Percentiles rank a stretch among this genome's conserved stretches.
These are phyloP conservation scores for Phytophthora tubulina DNA, from an alignment of 352 stramenopile species.

Conservation along the genomic window DNA sequence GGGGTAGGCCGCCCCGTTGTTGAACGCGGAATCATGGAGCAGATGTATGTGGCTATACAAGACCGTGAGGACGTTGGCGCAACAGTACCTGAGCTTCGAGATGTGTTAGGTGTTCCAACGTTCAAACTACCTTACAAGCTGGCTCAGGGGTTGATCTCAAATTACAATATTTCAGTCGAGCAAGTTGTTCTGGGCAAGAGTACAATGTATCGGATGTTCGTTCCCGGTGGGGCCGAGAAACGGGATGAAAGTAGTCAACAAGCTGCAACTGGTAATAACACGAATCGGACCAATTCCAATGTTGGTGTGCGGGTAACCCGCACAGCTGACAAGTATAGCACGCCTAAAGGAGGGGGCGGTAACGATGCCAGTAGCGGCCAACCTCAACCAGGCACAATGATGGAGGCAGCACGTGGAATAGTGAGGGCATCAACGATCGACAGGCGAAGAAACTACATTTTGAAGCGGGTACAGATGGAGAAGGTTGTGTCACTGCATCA, in stretches of 20 bases:
- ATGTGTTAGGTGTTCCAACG: conserved; percentile 81
- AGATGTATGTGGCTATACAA: conserved; percentile 75
- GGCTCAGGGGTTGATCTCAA: conserved; percentile 79
- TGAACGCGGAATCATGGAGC: conserved; percentile 84
- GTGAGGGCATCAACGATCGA: conserved; percentile 67
- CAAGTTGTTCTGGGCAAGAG: conserved; percentile 83
- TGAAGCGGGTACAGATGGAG: conserved; percentile 62
- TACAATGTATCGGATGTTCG: conserved; percentile 89
- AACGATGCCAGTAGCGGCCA: conserved; percentile 20
- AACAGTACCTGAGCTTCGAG: conserved; percentile 83
- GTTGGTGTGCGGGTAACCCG: conserved; percentile 41
- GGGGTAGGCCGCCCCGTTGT: conserved; percentile 54
- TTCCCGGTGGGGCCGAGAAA: conserved; percentile 34
- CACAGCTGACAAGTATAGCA: conserved; percentile 40
- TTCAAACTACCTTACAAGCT: conserved; percentile 88
- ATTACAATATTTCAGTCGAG: conserved; percentile 82
- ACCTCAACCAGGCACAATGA: conserved; percentile 68
- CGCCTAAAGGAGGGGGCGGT: conserved; percentile 27
- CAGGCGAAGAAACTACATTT: conserved; percentile 60
- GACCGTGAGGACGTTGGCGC: conserved; percentile 55
- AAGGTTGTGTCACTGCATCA: conserved; percentile 81
- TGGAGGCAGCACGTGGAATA: conserved; percentile 56
- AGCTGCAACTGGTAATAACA: conserved; percentile 5
- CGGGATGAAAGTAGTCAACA: conserved; percentile 8
- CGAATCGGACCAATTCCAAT: conserved; percentile 14